A percentile compares a stretch with the other conserved stretches of the same genome.
Conservation (phyloP, 768 basidiomycete species). For the Lactifluus subvellereus region DNA sequence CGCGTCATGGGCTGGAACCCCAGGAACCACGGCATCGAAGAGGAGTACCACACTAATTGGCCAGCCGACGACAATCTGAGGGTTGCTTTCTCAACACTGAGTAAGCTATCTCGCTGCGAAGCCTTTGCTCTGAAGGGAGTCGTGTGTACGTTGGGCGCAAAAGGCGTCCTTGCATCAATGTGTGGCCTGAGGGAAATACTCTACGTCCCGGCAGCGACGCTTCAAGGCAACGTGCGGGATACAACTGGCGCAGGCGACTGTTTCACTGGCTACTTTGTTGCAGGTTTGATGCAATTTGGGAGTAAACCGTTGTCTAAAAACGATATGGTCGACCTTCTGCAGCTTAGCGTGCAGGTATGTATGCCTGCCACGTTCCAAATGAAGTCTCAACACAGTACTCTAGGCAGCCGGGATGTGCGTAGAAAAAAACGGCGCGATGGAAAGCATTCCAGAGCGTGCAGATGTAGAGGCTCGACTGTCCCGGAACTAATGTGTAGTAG, state of each 20-base stretch:
- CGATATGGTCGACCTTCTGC: constrained; percentile 35
- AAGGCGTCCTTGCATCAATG: constrained; percentile 45
- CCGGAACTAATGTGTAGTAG: background rate
- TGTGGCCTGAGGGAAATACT: constrained; percentile 28
- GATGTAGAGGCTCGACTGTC: constrained; percentile 34
- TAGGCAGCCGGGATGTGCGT: constrained; percentile 61
- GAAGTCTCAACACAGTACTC: background rate
- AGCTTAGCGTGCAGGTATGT: constrained; percentile 40
- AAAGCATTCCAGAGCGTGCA: constrained; percentile 43
- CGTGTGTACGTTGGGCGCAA: constrained; percentile 51
- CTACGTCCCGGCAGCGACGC: constrained; percentile 43
- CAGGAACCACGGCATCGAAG: background rate
- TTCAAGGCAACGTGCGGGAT: constrained; percentile 38
- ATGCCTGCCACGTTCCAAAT: background rate
- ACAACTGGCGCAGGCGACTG: constrained; percentile 65
- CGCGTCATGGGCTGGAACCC: background rate
- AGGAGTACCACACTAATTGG: constrained; percentile 9
- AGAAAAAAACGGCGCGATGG: constrained; percentile 50
- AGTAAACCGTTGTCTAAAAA: constrained; percentile 22
- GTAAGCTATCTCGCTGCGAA: constrained; percentile 23
- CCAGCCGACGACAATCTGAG: constrained; percentile 16
- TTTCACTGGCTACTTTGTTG: constrained; percentile 56
- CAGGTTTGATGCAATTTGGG: constrained; percentile 44
- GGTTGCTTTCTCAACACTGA: constrained; percentile 25
- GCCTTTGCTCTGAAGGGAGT: constrained; percentile 36